These are phyloP conservation scores for Paratinospora sagittata DNA, from an alignment of 164 flowering plant genomes.

Conservation along the genomic window DNA sequence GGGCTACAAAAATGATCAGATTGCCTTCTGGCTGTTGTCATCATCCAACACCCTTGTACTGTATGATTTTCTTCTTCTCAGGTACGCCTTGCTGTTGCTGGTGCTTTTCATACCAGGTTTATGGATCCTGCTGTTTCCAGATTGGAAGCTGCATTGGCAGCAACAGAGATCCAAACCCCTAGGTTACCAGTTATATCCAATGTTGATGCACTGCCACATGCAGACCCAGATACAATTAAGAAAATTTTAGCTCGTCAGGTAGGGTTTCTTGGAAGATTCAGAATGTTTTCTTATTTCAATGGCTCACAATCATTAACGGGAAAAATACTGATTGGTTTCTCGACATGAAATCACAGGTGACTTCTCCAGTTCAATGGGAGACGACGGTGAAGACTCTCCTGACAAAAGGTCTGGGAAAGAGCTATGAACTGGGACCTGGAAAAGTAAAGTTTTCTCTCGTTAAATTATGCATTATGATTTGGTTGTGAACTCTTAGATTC, in stretches of 20 bases:
- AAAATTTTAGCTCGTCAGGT: constrained; percentile 92
- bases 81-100: constrained; percentile 99
- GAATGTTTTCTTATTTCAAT: background rate
- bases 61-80: constrained; percentile 14
- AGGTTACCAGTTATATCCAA: constrained; percentile 96
- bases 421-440: constrained; percentile 97
- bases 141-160: constrained; percentile 84
- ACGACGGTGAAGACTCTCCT: constrained; percentile 80
- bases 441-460: constrained; percentile 42
- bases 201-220: constrained; percentile 93
- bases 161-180: constrained; percentile 74
- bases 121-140: constrained; percentile 98
- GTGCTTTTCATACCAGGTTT: constrained; percentile 95
- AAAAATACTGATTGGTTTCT: constrained; percentile 1
- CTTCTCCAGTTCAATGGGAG: constrained; percentile 98
- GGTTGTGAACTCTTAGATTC: background rate
- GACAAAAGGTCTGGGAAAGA: constrained; percentile 60
- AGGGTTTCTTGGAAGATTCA: constrained; percentile 5
- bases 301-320: background rate
- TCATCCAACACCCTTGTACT: background rate
- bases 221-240: constrained; percentile 85
- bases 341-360: constrained; percentile 44
- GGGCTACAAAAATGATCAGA: background rate
- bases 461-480: background rate
- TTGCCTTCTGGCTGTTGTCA: background rate